Percentiles rank a stretch among this genome's conserved stretches.
phyloP scores from a whole-genome alignment of 441 rosid species.

The Adansonia madagascariensis region DNA sequence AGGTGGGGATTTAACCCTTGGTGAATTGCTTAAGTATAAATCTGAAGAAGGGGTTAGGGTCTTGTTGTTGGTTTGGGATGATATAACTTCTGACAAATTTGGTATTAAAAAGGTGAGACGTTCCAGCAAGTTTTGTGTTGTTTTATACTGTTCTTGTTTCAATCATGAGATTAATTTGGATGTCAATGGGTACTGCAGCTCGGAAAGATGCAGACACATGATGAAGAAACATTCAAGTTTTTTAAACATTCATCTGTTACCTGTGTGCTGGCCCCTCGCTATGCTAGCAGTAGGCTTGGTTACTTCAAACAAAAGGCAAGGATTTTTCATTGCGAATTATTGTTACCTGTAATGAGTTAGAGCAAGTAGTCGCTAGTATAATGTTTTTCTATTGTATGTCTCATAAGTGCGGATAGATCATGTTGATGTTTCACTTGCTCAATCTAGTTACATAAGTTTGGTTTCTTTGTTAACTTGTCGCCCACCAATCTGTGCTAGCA shows the following conservation, averaged over 20 bases:
- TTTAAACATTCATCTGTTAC: slow-evolving; percentile 86
- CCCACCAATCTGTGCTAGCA: neutral
- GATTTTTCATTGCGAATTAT: slow-evolving; percentile 14
- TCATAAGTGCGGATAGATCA: neutral
- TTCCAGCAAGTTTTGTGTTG: neutral
- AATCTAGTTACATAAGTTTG: neutral
- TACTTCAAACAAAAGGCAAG: slow-evolving; percentile 78
- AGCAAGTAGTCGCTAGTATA: neutral
- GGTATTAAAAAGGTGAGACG: slow-evolving; percentile 62
- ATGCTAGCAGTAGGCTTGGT: slow-evolving; percentile 79
- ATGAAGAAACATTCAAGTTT: slow-evolving; percentile 80
- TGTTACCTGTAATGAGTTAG: neutral
- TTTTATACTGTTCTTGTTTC: neutral
- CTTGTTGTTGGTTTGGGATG: slow-evolving; percentile 86
- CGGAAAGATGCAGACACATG: slow-evolving; percentile 88
- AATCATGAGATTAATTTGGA: neutral
- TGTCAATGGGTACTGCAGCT: slow-evolving; percentile 44
- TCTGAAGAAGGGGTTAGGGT: slow-evolving; percentile 93
- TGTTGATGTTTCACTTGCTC: neutral
- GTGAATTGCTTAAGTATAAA: slow-evolving; percentile 88
- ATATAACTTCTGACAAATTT: slow-evolving; percentile 76
- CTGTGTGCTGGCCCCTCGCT: slow-evolving; percentile 82
- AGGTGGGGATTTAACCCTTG: slow-evolving; percentile 82
- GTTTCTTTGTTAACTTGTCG: neutral
- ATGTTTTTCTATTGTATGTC: neutral